Percentiles rank a stretch among this genome's conserved stretches.
These are phyloP conservation scores for Verruconis gallopava DNA, from an alignment of 2,329 filamentous ascomycete species.

Conservation along the genomic window DNA sequence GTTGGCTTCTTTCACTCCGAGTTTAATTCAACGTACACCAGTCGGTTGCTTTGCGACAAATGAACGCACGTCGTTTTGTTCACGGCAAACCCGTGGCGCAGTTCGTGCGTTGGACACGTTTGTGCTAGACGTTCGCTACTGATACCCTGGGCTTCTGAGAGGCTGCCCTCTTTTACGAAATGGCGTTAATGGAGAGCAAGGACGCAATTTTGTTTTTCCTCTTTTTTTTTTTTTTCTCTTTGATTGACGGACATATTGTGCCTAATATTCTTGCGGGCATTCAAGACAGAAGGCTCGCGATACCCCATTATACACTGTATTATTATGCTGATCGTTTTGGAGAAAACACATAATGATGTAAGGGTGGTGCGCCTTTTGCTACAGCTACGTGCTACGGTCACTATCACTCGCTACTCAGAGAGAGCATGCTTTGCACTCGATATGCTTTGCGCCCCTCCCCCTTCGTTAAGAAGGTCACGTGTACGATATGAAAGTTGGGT, in stretches of 20 bases:
- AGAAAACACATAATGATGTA: no score
- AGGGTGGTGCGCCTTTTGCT: no score
- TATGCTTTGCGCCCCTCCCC: no score
- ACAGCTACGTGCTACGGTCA: no score
- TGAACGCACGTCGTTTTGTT: no score
- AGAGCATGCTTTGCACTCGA: no score
- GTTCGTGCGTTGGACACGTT: constrained; percentile 1
- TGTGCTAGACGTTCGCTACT: constrained; percentile 13
- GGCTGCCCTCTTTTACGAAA: not conserved
- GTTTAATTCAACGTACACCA: not conserved
- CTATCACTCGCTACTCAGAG: no score
- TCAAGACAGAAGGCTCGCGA: constrained; percentile 2
- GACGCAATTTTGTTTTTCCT: not conserved
- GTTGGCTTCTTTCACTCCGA: not conserved
- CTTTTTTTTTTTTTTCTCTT: no score
- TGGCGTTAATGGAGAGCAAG: constrained; percentile 4
- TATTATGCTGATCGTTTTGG: constrained; percentile 6
- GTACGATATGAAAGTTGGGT: no score
- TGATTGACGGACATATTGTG: no score
- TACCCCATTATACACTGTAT: constrained; percentile 7
- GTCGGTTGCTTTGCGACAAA: not conserved
- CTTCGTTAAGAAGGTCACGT: no score
- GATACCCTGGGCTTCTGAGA: constrained; percentile 11
- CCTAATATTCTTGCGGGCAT: not conserved
- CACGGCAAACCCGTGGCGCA: not conserved